Base-by-base conservation (phyloP, 2,329 filamentous ascomycete species). In the Xylariaceae sp. region DNA sequence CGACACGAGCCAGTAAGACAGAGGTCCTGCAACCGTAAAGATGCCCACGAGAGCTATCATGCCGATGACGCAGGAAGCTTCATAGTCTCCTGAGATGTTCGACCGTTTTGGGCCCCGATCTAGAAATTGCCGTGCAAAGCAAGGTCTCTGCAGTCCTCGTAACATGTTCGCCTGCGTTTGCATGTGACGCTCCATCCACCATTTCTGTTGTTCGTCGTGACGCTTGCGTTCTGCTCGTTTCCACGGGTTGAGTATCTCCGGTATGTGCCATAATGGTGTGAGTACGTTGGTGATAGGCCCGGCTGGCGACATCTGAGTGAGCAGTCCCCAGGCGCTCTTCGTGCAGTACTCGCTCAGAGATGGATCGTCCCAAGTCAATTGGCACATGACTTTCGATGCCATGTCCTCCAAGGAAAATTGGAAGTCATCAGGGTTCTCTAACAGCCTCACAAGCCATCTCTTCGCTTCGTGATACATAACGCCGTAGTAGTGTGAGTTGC, bases 281-380 rank as follows among this genome's bases (percentile, higher is more conserved):
- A 83, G 56, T 3, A 82, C 76, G 60, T 83, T 83, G n/a, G 80
- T 83, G 62, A 84, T 79, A 1, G 81, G 80, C 0, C 81, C 81
- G 30, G 81, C 80, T 0, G 81, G 81, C 1, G 80, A 83, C 80
- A 84, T 83, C 56, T 83, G 80, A 3, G 76, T 82, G 13, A 83
- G 71, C 1, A 83, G 72, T n/a, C 80, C 80, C 80, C 80, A 82
- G 1, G 81, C 81, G 60, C 77, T 79, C 52, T 76, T 76, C 8
- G 76, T 80, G 61, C 78, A 77, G 62, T 78, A 75, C 55, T 76
- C 71, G 67, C 79, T 82, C 45, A 80, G 66, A 48, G 70, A 72
- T 5, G 77, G 73, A 56, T 83, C 78, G 59, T 82, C 81, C 80
- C 80, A 83, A 11, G 79, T 79, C 50, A 83, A 66, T 55, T 76